phyloP scores from a whole-genome alignment of 352 stramenopile genomes.

The Salisapilia sapeloensis region DNA sequence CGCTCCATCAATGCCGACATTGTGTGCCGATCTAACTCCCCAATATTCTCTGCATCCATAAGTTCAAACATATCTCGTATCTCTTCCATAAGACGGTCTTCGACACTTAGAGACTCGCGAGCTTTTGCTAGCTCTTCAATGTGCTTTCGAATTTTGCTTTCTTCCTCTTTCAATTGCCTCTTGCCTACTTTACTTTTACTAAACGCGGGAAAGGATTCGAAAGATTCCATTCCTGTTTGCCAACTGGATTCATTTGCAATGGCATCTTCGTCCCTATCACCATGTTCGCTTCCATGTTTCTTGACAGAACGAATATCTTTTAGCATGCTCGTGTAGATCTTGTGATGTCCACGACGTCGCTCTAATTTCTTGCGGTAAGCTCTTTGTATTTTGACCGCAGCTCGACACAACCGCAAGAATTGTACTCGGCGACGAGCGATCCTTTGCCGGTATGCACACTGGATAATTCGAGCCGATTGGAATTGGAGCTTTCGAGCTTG shows the following conservation, averaged over 20 bases:
- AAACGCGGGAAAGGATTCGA: slow-evolving; percentile 36
- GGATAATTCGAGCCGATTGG: slow-evolving; percentile 19
- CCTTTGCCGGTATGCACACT: slow-evolving; percentile 50
- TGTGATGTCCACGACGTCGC: slow-evolving; percentile 13
- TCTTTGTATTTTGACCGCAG: slow-evolving; percentile 30
- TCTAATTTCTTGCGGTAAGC: slow-evolving; percentile 32
- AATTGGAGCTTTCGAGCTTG: slow-evolving; percentile 11
- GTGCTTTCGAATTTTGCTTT: slow-evolving; percentile 16
- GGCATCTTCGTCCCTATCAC: not conserved
- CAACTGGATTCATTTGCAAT: slow-evolving; percentile 4
- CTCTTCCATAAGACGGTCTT: slow-evolving; percentile 33
- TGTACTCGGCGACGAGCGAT: slow-evolving; percentile 28
- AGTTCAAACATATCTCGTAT: slow-evolving; percentile 53
- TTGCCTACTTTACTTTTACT: slow-evolving; percentile 23
- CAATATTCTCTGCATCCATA: slow-evolving; percentile 24
- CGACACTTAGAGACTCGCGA: slow-evolving; percentile 10
- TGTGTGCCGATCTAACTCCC: slow-evolving; percentile 26
- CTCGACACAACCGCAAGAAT: slow-evolving; percentile 28
- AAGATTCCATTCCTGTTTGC: slow-evolving; percentile 34
- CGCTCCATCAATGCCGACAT: slow-evolving; percentile 28
- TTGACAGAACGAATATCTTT: slow-evolving; percentile 12
- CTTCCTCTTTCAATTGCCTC: slow-evolving; percentile 30
- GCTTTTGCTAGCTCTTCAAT: slow-evolving; percentile 19
- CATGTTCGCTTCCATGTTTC: not conserved
- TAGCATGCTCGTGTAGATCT: slow-evolving; percentile 25